Conservation (phyloP, 805 yeast species). For the Kodamaea fukazawae region DNA sequence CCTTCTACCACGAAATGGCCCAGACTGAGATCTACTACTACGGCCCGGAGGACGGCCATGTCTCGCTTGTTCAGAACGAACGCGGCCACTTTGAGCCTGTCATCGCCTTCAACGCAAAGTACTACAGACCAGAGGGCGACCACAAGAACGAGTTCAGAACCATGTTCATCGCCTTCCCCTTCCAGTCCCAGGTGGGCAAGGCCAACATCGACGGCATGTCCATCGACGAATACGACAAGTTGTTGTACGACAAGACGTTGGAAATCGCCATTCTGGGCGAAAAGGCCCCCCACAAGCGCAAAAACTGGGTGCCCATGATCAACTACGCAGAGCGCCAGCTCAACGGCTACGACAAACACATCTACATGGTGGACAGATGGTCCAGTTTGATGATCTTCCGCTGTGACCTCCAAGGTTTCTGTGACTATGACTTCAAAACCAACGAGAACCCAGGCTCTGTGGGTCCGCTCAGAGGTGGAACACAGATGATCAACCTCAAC, state of each 20-base stretch:
- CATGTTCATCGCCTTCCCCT: constrained; percentile 33
- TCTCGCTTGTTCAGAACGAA: constrained; percentile 31
- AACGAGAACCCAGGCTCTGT: constrained; percentile 10
- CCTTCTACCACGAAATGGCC: constrained; percentile 25
- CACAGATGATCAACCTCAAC: constrained; percentile 26
- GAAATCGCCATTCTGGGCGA: constrained; percentile 13
- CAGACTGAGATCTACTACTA: constrained; percentile 19
- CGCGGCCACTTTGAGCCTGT: constrained; percentile 43
- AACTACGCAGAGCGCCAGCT: constrained; percentile 20
- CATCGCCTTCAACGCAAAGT: constrained; percentile 40
- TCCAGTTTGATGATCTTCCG: constrained; percentile 23
- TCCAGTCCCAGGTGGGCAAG: constrained; percentile 31
- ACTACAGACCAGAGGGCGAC: constrained; percentile 9
- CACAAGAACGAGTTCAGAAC: constrained; percentile 18
- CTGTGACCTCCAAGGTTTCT: constrained; percentile 19
- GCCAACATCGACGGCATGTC: constrained; percentile 19
- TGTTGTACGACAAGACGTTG: constrained; percentile 17
- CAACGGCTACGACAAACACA: constrained; percentile 22
- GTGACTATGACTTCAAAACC: constrained; percentile 17
- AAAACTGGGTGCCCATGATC: constrained; percentile 42
- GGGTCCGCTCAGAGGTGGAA: constrained; percentile 38
- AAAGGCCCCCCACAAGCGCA: constrained; percentile 16
- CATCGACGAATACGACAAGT: too few species aligned
- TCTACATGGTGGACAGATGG: constrained; percentile 35
- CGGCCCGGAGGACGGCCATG: constrained; percentile 54